phyloP scores from a whole-genome alignment of 148 eudicot genomes.

The Persicaria tinctoria region DNA sequence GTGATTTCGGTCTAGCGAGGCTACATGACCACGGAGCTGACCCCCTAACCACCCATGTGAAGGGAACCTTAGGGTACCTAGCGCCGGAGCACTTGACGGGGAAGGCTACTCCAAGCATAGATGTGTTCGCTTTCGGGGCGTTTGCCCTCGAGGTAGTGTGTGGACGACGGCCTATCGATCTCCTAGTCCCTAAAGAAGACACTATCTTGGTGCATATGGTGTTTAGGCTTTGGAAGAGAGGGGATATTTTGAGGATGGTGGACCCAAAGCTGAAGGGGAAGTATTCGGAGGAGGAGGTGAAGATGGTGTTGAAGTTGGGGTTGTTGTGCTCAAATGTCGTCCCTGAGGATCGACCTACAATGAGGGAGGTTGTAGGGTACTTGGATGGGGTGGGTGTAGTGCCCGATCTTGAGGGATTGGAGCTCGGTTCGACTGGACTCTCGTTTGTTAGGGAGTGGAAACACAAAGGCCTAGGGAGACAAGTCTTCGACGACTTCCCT shows the following conservation, averaged over 20 bases:
- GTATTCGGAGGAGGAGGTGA: neutral
- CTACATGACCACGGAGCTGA: slow-evolving; percentile 5
- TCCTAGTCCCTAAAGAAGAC: neutral
- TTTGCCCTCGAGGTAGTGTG: slow-evolving; percentile 14
- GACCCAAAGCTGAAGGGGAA: neutral
- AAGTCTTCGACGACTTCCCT: too few relatives aligned
- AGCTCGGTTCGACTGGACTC: too few relatives aligned
- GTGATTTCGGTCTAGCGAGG: slow-evolving; percentile 8
- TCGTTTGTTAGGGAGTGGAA: too few relatives aligned
- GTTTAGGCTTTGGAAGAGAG: neutral
- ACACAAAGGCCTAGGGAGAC: too few relatives aligned
- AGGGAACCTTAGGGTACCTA: neutral
- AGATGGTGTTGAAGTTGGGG: neutral
- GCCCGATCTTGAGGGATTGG: neutral
- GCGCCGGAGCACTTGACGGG: slow-evolving; percentile 3
- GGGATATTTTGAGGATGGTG: neutral
- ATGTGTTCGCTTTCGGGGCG: slow-evolving; percentile 15
- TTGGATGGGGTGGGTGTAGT: slow-evolving; percentile 17
- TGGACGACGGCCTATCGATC: slow-evolving; percentile 14
- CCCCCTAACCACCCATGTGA: slow-evolving; percentile 5
- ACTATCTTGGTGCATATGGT: slow-evolving; percentile 12
- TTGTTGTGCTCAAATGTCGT: slow-evolving; percentile 24
- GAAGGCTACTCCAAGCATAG: slow-evolving; percentile 1
- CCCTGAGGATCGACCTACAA: slow-evolving; percentile 28
- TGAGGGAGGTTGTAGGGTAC: slow-evolving; percentile 27